Evolutionary conservation across 768 basidiomycete species (phyloP), one percentile per base, ranked within the genome.

Genomic region (Trametes villosa): DNA sequence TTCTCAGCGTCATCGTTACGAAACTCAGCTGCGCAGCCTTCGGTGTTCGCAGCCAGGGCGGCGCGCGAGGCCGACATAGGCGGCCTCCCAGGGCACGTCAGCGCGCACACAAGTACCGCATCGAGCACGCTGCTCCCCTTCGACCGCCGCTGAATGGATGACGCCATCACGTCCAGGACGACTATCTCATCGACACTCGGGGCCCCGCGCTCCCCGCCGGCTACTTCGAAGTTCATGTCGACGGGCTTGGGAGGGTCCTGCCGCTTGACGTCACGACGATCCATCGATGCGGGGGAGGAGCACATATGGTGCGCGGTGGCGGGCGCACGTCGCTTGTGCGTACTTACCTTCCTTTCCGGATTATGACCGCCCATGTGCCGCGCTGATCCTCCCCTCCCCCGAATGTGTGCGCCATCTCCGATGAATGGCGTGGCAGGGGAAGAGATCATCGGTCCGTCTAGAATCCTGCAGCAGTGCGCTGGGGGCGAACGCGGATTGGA

Each of bases 321-420:
- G 6, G 26, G 50, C 36, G 29, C 18, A 15, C 18, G 41, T 31
- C 26, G 20, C 54, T n/a, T 47, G 13, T 24, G 20, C 41, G 24
- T 40, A 36, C 31, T 8, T 17, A 34, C 12, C 13, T 58, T 26
- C 57, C 40, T 50, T 49, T 58, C 48, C 24, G 46, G 24, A 41
- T 38, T 17, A 11, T 20, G n/a, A 17, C 9, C 13, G 52, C 24
- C 42, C 51, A 60, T 45, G 51, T 60, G 59, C 59, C 20, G 31
- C 41, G 42, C 42, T 31, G 50, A 59, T 51, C 33, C 22, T 41
- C 26, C 45, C 30, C 34, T 49, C 48, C 56, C 42, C 42, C 31
- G 40, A 40, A 52, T 59, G 22, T 17, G 9, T 40, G 36, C 52
- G 45, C 5, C 36, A 60, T 60, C 59, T 44, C 44, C 51, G 51